Evolutionary conservation across 345 rosid genomes (phyloP), one percentile per base, ranked within the genome.

Genomic region (Arabis alpina): DNA sequence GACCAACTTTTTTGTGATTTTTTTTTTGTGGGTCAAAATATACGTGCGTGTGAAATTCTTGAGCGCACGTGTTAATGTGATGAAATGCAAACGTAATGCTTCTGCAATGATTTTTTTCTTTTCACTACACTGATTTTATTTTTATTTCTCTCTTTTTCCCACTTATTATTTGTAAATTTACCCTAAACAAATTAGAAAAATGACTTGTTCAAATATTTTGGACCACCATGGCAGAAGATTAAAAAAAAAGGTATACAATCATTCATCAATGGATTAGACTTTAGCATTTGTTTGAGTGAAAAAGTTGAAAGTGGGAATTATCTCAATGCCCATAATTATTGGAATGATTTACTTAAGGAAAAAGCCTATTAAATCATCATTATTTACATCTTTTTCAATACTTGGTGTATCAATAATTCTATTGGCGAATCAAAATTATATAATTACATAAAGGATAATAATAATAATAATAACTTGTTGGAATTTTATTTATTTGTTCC

Each of bases 31-130:
- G 70, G 64, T 75, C 68, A 61, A 54, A 27, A 36, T 32, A 9
- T 39, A 34, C 43, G 74, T 9, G 60, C 78, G 64, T 75, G 64
- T 61, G 58, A 62, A 19, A 24, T 61, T 61, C 19, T 14, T 44
- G 37, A 19, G 39, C 50, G 10, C 65, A 68, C 60, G 79, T 75
- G 44, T n/a, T 60, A 43, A 3, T 59, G 32, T 62, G 79, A 75
- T 68, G 79, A 54, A 36, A 75, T 75, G 79, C 79, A 45, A 13
- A 75, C 79, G 79, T 68, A 75, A 54, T 75, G 79, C 74, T 54
- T 55, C 37, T 64, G 79, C 69, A 61, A 61, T 75, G 41, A 36
- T 74, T 42, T 66, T 30, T 16, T 6, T 4, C 9, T 14, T 14
- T 61, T 43, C 1, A 8, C 23, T 10, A 37, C 25, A 15, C 27